Conservation (phyloP, 768 basidiomycete genomes). For the Rhodosporidiobolus sp. region DNA sequence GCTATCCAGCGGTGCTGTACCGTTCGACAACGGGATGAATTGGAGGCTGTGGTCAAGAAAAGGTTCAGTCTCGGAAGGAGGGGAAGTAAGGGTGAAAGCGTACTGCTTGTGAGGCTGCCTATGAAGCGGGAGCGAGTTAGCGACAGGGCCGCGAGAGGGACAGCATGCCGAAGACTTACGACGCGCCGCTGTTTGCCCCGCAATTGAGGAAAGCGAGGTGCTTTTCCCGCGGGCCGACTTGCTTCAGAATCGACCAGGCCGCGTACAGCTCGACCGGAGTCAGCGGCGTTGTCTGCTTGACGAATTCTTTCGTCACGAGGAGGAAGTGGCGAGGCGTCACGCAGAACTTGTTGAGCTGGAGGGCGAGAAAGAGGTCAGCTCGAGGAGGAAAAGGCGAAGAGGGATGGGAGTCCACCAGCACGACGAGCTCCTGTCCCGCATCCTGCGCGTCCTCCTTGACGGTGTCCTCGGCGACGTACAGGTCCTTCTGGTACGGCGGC, state of each 20-base stretch:
- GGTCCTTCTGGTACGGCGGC: slow-evolving; percentile 76
- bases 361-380: not conserved
- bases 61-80: not conserved
- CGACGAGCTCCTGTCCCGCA: slow-evolving; percentile 61
- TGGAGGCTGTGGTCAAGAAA: slow-evolving; percentile 19
- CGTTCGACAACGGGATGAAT: slow-evolving; percentile 38
- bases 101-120: slow-evolving; percentile 40
- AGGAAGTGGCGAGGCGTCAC: slow-evolving; percentile 81
- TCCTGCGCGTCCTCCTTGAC: slow-evolving; percentile 58
- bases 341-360: slow-evolving; percentile 79
- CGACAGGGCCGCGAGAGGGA: too few relatives aligned
- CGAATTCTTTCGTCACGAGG: slow-evolving; percentile 78
- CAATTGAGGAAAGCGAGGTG: slow-evolving; percentile 91
- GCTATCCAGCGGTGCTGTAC: slow-evolving; percentile 29
- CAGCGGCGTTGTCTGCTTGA: slow-evolving; percentile 74
- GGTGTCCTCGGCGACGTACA: slow-evolving; percentile 70
- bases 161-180: not conserved
- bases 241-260: slow-evolving; percentile 75
- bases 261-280: slow-evolving; percentile 74
- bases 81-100: slow-evolving; percentile 5
- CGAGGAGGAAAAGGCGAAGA: not conserved
- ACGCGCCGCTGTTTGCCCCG: slow-evolving; percentile 48
- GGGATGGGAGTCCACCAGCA: slow-evolving; percentile 58
- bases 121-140: not conserved
- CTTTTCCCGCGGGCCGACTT: slow-evolving; percentile 57